Conservation (phyloP, 306 rosid genomes). For the Arachis stenosperma region DNA sequence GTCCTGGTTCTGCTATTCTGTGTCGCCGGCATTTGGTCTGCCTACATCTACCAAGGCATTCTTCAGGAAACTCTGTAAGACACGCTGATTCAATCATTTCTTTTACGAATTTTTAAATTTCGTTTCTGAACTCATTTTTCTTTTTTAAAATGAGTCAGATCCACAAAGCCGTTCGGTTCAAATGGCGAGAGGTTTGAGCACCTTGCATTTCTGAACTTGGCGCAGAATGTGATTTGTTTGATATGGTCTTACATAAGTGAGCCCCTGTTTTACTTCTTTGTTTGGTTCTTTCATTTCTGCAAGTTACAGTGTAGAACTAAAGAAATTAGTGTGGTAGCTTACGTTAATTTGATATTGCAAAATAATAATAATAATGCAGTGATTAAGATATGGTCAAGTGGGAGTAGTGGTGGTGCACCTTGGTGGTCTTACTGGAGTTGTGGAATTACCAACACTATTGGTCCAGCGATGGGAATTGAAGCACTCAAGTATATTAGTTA, state of each 20-base stretch:
- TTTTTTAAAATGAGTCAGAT: conserved; percentile 37
- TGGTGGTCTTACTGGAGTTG: conserved; percentile 76
- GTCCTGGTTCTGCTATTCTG: conserved; percentile 59
- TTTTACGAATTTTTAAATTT: background rate
- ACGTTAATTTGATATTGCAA: conserved; percentile 2
- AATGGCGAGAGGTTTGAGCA: conserved; percentile 67
- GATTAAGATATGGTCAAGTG: conserved; percentile 68
- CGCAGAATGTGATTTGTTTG: conserved; percentile 72
- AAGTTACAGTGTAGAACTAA: background rate
- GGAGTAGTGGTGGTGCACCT: conserved; percentile 67
- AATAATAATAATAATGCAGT: conserved; percentile 41
- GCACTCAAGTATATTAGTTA: conserved; percentile 79
- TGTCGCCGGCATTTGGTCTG: conserved; percentile 72
- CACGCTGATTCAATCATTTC: background rate
- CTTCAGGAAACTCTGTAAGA: conserved; percentile 79
- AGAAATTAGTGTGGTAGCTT: background rate
- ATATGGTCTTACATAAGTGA: conserved; percentile 77
- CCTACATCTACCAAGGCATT: conserved; percentile 77
- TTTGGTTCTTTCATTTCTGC: background rate
- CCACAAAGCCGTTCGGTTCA: conserved; percentile 73
- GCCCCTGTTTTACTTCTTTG: conserved; percentile 28
- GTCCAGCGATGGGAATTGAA: conserved; percentile 86
- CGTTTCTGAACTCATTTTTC: background rate
- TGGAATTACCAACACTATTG: conserved; percentile 77
- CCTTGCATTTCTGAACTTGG: conserved; percentile 73